Conservation (phyloP, 495 filamentous ascomycete genomes). For the Hypoxylon cercidicola region DNA sequence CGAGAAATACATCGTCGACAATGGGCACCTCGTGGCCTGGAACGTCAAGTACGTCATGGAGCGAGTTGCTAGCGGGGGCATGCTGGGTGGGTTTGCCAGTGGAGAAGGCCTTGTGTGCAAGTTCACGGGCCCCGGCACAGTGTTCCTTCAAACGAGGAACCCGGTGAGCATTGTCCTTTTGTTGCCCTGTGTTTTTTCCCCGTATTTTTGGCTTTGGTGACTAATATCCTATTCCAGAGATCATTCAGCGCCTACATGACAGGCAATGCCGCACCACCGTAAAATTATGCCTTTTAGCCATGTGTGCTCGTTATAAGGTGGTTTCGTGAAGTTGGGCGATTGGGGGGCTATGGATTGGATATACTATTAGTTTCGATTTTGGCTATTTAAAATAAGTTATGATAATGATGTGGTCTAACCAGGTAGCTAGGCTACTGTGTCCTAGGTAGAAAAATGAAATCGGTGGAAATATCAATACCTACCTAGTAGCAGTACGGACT, state of each 20-base stretch:
- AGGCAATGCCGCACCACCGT: slow-evolving; percentile 49
- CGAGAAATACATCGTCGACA: slow-evolving; percentile 92
- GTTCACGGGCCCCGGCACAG: slow-evolving; percentile 90
- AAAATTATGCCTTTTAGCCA: neutral
- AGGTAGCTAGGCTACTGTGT: too few relatives aligned
- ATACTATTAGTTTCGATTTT: too few relatives aligned
- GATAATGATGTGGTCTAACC: too few relatives aligned
- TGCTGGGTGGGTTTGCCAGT: slow-evolving; percentile 80
- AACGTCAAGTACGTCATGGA: slow-evolving; percentile 94
- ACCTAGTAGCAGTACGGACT: too few relatives aligned
- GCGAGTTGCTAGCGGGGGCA: slow-evolving; percentile 86
- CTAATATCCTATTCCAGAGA: slow-evolving; percentile 47
- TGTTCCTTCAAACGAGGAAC: slow-evolving; percentile 95
- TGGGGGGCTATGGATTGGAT: too few relatives aligned
- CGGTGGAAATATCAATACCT: too few relatives aligned
- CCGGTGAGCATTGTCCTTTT: slow-evolving; percentile 57
- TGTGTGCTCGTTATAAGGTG: neutral
- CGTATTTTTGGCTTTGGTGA: neutral
- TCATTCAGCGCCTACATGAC: slow-evolving; percentile 59
- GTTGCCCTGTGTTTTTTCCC: neutral
- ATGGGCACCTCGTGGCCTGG: slow-evolving; percentile 97
- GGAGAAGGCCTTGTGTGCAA: slow-evolving; percentile 93
- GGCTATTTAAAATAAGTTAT: too few relatives aligned
- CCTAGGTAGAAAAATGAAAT: too few relatives aligned
- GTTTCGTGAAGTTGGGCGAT: too few relatives aligned